phyloP scores from a whole-genome alignment of 140 eudicot genomes.

The Senecio squalidus region DNA sequence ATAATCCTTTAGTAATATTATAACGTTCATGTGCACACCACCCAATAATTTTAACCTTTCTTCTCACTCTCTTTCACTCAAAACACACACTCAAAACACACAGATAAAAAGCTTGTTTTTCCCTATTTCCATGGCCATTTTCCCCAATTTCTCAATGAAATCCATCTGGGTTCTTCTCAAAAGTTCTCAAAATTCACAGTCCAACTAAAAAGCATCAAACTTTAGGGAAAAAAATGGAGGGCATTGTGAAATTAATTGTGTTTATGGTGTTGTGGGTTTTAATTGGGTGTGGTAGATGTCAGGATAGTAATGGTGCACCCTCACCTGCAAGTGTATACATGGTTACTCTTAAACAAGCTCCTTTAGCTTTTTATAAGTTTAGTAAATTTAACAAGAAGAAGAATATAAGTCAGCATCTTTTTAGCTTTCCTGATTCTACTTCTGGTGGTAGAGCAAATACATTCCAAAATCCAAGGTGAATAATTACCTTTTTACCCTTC shows the following conservation, averaged over 20 bases:
- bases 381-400: background rate
- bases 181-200: no score
- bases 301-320: conserved; percentile 10
- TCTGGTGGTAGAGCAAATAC: conserved; percentile 35
- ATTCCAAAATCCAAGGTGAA: conserved; percentile 66
- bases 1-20: conserved; percentile 27
- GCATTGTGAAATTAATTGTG: conserved; percentile 29
- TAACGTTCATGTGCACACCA: conserved; percentile 64
- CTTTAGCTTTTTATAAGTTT: conserved; percentile 37
- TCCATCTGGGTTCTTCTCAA: conserved; percentile 9
- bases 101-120: background rate
- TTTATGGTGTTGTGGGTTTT: conserved; percentile 39
- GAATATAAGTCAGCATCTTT: conserved; percentile 16
- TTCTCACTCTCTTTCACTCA: conserved; percentile 13
- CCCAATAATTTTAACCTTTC: conserved; percentile 32
- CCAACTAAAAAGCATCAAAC: background rate
- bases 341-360: conserved; percentile 72
- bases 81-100: background rate
- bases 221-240: conserved; percentile 29
- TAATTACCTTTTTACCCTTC: conserved; percentile 3
- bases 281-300: conserved; percentile 14
- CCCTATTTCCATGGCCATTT: conserved; percentile 3
- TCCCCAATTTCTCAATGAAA: conserved; percentile 4
- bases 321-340: conserved; percentile 55
- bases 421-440: conserved; percentile 16